Evolutionary conservation across 108 stramenopile genomes (phyloP).

Genomic region (Fistulifera pelliculosa): DNA sequence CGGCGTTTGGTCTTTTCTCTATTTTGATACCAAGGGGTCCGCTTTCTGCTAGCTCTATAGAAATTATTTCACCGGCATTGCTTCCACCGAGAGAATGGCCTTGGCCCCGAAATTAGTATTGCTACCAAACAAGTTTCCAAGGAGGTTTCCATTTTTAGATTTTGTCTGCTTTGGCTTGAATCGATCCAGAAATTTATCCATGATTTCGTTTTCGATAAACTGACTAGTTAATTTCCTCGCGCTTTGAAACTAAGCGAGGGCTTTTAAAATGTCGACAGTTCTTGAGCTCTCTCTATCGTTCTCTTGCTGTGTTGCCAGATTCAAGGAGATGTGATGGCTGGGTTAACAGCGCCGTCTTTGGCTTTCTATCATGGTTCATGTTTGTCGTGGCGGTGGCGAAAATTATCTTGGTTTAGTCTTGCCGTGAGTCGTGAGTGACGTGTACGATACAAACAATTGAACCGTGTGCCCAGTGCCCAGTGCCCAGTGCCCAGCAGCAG

Average conservation of each 20-base stretch:
- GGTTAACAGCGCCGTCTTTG: too few relatives aligned
- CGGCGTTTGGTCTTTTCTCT: slow-evolving; percentile 43
- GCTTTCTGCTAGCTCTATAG: slow-evolving; percentile 30
- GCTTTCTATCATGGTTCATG: too few relatives aligned
- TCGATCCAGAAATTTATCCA: slow-evolving; percentile 12
- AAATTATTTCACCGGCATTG: slow-evolving; percentile 43
- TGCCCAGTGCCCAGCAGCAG: too few relatives aligned
- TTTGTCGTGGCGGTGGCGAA: too few relatives aligned
- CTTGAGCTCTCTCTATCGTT: too few relatives aligned
- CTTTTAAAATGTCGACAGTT: neutral
- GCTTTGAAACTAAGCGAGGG: neutral
- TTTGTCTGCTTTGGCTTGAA: slow-evolving; percentile 7
- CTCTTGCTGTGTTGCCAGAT: too few relatives aligned
- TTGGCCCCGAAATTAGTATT: slow-evolving; percentile 24
- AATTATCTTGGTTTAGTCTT: too few relatives aligned
- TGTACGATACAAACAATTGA: too few relatives aligned
- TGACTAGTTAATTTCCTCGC: neutral
- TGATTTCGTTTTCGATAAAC: neutral
- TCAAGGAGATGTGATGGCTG: too few relatives aligned
- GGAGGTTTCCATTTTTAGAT: slow-evolving; percentile 1
- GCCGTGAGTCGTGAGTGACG: too few relatives aligned
- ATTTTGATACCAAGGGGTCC: slow-evolving; percentile 58
- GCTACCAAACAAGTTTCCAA: slow-evolving; percentile 7
- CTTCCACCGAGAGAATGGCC: slow-evolving; percentile 57
- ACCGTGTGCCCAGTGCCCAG: too few relatives aligned